These are phyloP conservation scores for Talaromyces verruculosus DNA, from an alignment of 2,329 filamentous ascomycete genomes.

Conservation along the genomic window DNA sequence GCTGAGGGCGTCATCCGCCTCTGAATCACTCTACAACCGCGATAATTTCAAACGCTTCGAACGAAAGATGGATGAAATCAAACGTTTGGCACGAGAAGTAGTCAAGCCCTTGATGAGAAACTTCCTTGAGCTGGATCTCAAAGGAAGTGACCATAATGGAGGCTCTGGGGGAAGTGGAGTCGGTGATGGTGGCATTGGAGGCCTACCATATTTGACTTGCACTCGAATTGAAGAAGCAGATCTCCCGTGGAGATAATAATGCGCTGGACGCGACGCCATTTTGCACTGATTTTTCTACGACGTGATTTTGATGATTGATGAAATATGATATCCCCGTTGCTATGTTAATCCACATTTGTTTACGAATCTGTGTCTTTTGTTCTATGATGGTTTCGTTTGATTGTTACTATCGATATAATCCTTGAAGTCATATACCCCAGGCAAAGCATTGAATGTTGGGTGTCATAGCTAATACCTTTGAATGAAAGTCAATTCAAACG, in stretches of 20 bases:
- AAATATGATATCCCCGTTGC: slow-evolving; percentile 22
- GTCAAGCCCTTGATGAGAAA: slow-evolving; percentile 85
- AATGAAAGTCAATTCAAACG: background rate
- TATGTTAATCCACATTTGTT: slow-evolving; percentile 1
- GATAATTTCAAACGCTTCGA: slow-evolving; percentile 87
- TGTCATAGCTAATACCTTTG: slow-evolving; percentile 6
- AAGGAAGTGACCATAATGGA: slow-evolving; percentile 32
- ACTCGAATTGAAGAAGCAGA: slow-evolving; percentile 62
- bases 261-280: slow-evolving; percentile 9
- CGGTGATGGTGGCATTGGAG: slow-evolving; percentile 44
- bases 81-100: slow-evolving; percentile 75
- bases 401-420: background rate
- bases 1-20: slow-evolving; percentile 60
- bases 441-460: slow-evolving; percentile 2
- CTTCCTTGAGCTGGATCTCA: slow-evolving; percentile 75
- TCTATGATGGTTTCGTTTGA: background rate
- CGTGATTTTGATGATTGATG: slow-evolving; percentile 21
- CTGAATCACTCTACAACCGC: slow-evolving; percentile 69
- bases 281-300: slow-evolving; percentile 10
- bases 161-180: slow-evolving; percentile 22
- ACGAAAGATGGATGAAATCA: slow-evolving; percentile 82
- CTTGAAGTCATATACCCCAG: background rate
- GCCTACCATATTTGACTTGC: slow-evolving; percentile 65
- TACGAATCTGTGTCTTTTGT: background rate
- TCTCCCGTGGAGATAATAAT: slow-evolving; percentile 58